Conservation (phyloP, 768 basidiomycete species). For the Kwoniella dejecticola region DNA sequence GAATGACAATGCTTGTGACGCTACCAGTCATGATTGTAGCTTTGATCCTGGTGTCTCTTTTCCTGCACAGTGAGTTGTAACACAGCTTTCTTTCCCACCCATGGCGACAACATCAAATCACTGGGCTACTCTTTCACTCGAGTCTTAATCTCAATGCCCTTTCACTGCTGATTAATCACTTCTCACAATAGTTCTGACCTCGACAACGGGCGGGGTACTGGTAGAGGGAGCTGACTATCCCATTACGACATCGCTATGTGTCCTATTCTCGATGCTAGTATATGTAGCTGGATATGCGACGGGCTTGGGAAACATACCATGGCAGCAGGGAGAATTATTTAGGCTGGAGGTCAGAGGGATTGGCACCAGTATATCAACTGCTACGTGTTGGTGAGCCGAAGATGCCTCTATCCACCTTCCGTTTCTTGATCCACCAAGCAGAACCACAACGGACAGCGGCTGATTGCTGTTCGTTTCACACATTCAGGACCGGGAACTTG, state of each 20-base stretch:
- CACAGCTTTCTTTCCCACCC: not conserved
- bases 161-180: not conserved
- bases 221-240: conserved; percentile 66
- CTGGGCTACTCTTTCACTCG: too few relatives aligned
- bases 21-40: conserved; percentile 74
- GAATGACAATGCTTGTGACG: conserved; percentile 70
- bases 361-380: conserved; percentile 72
- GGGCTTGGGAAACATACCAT: conserved; percentile 77
- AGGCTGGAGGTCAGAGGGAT: conserved; percentile 76
- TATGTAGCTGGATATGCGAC: conserved; percentile 81
- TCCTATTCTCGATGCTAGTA: conserved; percentile 77
- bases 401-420: not conserved
- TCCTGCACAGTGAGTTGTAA: conserved; percentile 66
- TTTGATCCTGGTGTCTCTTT: conserved; percentile 65
- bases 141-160: not conserved
- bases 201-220: conserved; percentile 62
- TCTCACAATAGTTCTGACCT: not conserved
- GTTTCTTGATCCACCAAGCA: not conserved
- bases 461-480: not conserved
- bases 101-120: too few relatives aligned
- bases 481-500: conserved; percentile 62
- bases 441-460: not conserved
- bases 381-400: conserved; percentile 69
- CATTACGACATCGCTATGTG: conserved; percentile 66
- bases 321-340: conserved; percentile 86